Base-by-base conservation (phyloP, 1,139 yeast species). In the Taphrina pruni region DNA sequence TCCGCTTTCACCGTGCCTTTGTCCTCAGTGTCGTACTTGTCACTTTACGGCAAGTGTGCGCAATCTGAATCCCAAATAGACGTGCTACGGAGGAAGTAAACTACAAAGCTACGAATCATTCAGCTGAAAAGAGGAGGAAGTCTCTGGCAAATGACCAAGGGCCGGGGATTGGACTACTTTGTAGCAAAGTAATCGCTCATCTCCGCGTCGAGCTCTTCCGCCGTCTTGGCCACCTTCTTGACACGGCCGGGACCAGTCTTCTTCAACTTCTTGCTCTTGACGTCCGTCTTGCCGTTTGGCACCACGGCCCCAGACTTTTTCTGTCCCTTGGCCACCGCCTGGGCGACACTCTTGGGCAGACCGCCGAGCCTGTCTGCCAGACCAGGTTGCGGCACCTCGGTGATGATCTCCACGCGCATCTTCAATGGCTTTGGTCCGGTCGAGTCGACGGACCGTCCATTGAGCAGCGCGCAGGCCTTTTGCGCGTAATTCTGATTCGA, bases 201-300 rank as follows among this genome's bases (percentile, higher is more conserved):
- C 80, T 89, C 96, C 78, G 89, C 92, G 79, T 94, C 99, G 76
- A 93, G 85, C 79, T 90, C 90, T 78, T 90, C 98, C 72, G 93
- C 86, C 62, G 94, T 86, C 82, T 89, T 90, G 84, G 87, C 88
- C 72, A 84, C 73, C 48, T 75, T 71, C 43, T 70, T 58, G 51
- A 58, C 64, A 21, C 72, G 69, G 1, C 67, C 71, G 6, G 65
- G 64, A 20, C 71, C 65, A 39, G 69, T 57, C 62, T 70, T 69
- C 51, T 58, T 46, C 56, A 60, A 65, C 26, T 60, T 55, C 39
- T 65, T 60, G 32, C 60, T 55, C 46, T 69, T 58, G 48, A 60
- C 66, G 11, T 21, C 58, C 60, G 32, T 65, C 61, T 39, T 60
- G 20, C 62, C 58, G 69, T 75, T 39, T 35, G 48, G 41, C 46